Percentiles rank a stretch among this genome's conserved stretches.
phyloP scores from a whole-genome alignment of 1,284 basidiomycete species.

The Cutaneotrichosporon cyanovorans region DNA sequence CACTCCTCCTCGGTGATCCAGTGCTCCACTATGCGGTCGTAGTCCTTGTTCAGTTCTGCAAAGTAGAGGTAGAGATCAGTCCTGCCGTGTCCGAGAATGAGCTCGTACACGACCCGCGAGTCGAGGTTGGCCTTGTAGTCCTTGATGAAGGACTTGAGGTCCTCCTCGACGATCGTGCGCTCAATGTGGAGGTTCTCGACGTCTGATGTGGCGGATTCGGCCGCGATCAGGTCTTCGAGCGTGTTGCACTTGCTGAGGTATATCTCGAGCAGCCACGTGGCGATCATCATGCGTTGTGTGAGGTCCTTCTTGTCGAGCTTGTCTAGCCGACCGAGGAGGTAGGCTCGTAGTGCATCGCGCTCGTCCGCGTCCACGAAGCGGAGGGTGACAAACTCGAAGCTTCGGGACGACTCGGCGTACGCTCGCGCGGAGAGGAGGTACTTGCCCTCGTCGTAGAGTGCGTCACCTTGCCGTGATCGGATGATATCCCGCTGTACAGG shows the following conservation, averaged over 20 bases:
- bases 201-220: constrained; percentile 75
- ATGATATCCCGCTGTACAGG: constrained; percentile 77
- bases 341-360: constrained; percentile 85
- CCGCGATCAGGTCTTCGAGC: constrained; percentile 65
- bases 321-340: constrained; percentile 80
- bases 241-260: constrained; percentile 95
- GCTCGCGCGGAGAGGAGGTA: constrained; percentile 88
- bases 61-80: constrained; percentile 88
- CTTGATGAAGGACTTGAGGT: constrained; percentile 81
- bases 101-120: constrained; percentile 74
- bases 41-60: constrained; percentile 74
- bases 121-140: constrained; percentile 88
- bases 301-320: constrained; percentile 73
- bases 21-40: constrained; percentile 79
- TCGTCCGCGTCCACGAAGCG: constrained; percentile 85
- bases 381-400: constrained; percentile 88
- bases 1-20: constrained; percentile 89
- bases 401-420: constrained; percentile 78
- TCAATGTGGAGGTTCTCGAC: constrained; percentile 79
- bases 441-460: constrained; percentile 70
- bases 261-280: constrained; percentile 97
- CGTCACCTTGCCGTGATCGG: constrained; percentile 73
- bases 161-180: constrained; percentile 78
- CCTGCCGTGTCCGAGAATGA: constrained; percentile 87
- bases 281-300: constrained; percentile 93